Evolutionary conservation across 495 filamentous ascomycete genomes (phyloP), one percentile per base, ranked within the genome.

Genomic region (Trichoderma orchidacearum): DNA sequence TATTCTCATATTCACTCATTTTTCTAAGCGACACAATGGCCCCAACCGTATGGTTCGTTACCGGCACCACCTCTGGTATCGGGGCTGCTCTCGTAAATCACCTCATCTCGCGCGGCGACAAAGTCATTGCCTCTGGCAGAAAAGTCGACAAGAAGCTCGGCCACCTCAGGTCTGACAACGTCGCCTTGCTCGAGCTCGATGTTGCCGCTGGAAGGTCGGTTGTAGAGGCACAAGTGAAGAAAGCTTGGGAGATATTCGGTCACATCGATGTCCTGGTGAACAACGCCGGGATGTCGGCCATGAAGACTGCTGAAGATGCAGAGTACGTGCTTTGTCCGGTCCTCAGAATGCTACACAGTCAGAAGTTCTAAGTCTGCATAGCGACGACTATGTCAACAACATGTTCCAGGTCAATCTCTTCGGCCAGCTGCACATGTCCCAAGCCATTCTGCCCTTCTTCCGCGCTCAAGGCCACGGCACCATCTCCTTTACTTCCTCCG

Each of bases 41-140:
- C 27, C 62, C 60, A 59, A 53, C 59, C 15, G 50, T 64, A 29
- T 65, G 58, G 60, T 60, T 67, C 59, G 60, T 64, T 17, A 68
- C 61, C 29, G 66, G 65, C 54, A 60, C 64, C 38, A 66, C 65
- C 51, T 62, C 63, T 0, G 66, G 66, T 55, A 63, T 66, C 31
- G 59, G 61, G 30, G 60, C 57, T 7, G 57, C 60, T 15, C 66
- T 81, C 4, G 65, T 74, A 31, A 60, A 68, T 11, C 48, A 62
- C 3, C 73, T 75, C 18, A 68, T 81, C 8, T 56, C 56, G 8
- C 67, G 68, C 29, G 75, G 75, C 30, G 70, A 79, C 59, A 63
- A 66, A 15, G 78, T 82, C 11, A 70, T 81, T 41, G 79, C 70
- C 30, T 54, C 61, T 5, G 65, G 65, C 7, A 60, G 61, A 56